These are phyloP conservation scores for Eucalyptus guilfoylei DNA, from an alignment of 345 rosid species.

Conservation along the genomic window DNA sequence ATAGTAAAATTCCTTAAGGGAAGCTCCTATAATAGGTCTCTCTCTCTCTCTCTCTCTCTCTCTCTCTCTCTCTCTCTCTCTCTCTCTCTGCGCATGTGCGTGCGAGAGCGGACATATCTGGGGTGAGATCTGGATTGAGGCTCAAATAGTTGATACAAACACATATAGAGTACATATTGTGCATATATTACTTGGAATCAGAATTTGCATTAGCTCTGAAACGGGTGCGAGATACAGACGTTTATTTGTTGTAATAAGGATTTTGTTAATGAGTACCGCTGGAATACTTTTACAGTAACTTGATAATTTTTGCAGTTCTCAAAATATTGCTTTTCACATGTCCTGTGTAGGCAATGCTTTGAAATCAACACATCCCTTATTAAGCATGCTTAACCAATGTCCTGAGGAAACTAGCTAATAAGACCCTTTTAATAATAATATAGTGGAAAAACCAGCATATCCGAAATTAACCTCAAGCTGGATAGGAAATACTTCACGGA, in stretches of 20 bases:
- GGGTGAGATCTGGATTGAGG: not conserved
- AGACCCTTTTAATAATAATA: not conserved
- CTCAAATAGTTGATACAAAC: not conserved
- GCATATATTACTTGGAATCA: not conserved
- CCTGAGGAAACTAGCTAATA: not conserved
- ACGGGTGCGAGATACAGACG: not conserved
- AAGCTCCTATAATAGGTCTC: slow-evolving; percentile 74
- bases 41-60: not conserved
- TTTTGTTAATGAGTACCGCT: not conserved
- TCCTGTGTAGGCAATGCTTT: not conserved
- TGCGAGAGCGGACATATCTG: not conserved
- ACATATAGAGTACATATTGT: not conserved
- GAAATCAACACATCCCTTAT: not conserved
- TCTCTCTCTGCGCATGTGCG: not conserved
- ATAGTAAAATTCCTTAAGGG: slow-evolving; percentile 90
- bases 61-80: not conserved
- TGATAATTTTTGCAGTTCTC: not conserved
- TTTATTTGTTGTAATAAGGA: not conserved
- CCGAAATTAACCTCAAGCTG: not conserved
- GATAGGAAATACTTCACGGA: not conserved
- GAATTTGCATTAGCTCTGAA: not conserved
- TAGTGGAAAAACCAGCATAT: not conserved
- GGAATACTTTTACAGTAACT: not conserved
- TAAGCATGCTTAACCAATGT: not conserved
- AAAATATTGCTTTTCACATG: not conserved